A percentile compares a stretch with the other conserved stretches of the same genome.
These are phyloP conservation scores for Cinchona pubescens DNA, from an alignment of 257 asterid species.

Conservation along the genomic window DNA sequence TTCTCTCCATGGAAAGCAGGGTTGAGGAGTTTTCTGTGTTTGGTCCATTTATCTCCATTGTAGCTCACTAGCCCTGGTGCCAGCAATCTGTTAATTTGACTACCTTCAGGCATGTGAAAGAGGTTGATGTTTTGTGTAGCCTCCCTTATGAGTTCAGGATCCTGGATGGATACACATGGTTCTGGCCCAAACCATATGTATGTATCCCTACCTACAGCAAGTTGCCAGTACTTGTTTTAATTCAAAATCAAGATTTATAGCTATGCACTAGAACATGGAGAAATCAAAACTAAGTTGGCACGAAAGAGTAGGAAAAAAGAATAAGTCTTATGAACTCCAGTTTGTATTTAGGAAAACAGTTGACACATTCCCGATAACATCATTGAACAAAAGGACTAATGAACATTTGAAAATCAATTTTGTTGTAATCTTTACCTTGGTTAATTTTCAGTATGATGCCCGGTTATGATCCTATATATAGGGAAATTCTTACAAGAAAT, in stretches of 20 bases:
- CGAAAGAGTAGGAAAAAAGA: too few species aligned
- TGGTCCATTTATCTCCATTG: constrained; percentile 47
- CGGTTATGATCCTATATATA: too few species aligned
- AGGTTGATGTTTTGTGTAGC: constrained; percentile 20
- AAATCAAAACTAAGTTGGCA: too few species aligned
- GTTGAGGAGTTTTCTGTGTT: constrained; percentile 44
- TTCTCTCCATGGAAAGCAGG: constrained; percentile 50
- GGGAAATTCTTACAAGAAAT: too few species aligned
- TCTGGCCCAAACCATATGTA: constrained; percentile 42
- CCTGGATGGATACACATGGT: constrained; percentile 30
- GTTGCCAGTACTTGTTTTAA: background rate
- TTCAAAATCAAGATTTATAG: background rate
- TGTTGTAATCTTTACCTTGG: too few species aligned
- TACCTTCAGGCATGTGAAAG: constrained; percentile 22
- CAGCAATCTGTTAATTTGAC: constrained; percentile 30
- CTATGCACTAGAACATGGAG: too few species aligned
- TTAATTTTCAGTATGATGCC: too few species aligned
- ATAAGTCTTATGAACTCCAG: too few species aligned
- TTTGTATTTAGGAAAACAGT: too few species aligned
- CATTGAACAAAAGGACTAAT: too few species aligned
- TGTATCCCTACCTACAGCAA: constrained; percentile 31
- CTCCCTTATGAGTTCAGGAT: constrained; percentile 38
- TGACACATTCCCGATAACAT: too few species aligned
- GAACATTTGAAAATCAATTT: too few species aligned
- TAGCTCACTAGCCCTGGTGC: constrained; percentile 23